Conservation (phyloP, 1,139 yeast species). For the Torulaspora pretoriensis region DNA sequence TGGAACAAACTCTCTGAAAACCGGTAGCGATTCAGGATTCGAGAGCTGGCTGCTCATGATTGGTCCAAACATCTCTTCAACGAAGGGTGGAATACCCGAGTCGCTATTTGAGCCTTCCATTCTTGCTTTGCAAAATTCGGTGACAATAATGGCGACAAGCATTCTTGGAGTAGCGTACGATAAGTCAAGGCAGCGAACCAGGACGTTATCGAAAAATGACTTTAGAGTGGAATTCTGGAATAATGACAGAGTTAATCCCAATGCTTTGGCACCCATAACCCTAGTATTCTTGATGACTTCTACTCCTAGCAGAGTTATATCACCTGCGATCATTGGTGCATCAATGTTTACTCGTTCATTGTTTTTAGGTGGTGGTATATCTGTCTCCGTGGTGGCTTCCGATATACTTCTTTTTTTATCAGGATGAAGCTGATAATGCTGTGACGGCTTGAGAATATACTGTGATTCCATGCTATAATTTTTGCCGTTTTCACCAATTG, state of each 20-base stretch:
- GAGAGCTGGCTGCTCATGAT: constrained; percentile 43
- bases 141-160: constrained; percentile 62
- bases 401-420: constrained; percentile 34
- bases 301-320: constrained; percentile 76
- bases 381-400: constrained; percentile 19
- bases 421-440: constrained; percentile 33
- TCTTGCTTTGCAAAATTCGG: constrained; percentile 58
- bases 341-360: constrained; percentile 75
- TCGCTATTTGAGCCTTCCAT: constrained; percentile 15
- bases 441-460: constrained; percentile 72
- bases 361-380: constrained; percentile 52
- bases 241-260: constrained; percentile 65
- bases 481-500: constrained; percentile 89
- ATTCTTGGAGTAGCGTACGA: constrained; percentile 80
- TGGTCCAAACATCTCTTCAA: constrained; percentile 37
- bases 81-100: constrained; percentile 25
- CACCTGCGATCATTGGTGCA: constrained; percentile 89
- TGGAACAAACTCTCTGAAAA: constrained; percentile 82
- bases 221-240: constrained; percentile 44
- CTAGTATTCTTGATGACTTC: constrained; percentile 74
- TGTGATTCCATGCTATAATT: constrained; percentile 78
- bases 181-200: constrained; percentile 35
- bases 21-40: constrained; percentile 46
- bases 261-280: constrained; percentile 68
- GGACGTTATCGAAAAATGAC: constrained; percentile 38